Percentiles rank a stretch among this genome's conserved stretches.
phyloP scores from a whole-genome alignment of 2,329 filamentous ascomycete species.

The Lasiodiplodia gonubiensis region DNA sequence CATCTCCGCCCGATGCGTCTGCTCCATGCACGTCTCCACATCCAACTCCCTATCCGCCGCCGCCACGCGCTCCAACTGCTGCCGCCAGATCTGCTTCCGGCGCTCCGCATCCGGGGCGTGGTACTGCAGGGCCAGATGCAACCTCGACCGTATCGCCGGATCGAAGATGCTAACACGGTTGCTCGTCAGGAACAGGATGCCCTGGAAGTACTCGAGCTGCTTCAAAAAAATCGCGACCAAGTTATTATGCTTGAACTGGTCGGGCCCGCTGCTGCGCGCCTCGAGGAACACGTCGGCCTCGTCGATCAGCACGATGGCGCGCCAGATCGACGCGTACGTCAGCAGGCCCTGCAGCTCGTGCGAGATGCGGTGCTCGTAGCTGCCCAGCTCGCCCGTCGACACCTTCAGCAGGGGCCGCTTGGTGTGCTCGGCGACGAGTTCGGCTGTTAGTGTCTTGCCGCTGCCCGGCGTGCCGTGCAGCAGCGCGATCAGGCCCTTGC shows the following conservation, averaged over 20 bases:
- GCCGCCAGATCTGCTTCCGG: constrained; percentile 37
- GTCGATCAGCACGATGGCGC: constrained; percentile 25
- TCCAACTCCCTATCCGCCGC: constrained; percentile 26
- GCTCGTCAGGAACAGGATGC: constrained; percentile 38
- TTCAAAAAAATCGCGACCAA: constrained; percentile 44
- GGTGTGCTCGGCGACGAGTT: constrained; percentile 48
- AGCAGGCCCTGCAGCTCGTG: constrained; percentile 30
- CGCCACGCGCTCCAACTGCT: constrained; percentile 29
- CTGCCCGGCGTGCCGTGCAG: constrained; percentile 57
- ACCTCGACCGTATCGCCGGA: constrained; percentile 28
- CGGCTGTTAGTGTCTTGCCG: constrained; percentile 53
- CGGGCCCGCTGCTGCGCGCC: constrained; percentile 49
- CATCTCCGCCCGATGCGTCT: constrained; percentile 44
- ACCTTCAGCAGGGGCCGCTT: constrained; percentile 16
- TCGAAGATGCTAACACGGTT: constrained; percentile 30
- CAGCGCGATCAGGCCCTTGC: constrained; percentile 57
- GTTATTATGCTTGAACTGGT: constrained; percentile 44
- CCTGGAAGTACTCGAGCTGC: constrained; percentile 48
- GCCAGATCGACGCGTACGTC: constrained; percentile 15
- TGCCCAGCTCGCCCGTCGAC: constrained; percentile 56
- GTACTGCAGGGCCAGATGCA: constrained; percentile 31
- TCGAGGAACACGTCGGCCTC: constrained; percentile 69
- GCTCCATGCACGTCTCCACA: constrained; percentile 46
- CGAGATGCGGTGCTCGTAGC: constrained; percentile 27
- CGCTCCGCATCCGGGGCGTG: background rate